phyloP scores from a whole-genome alignment of 164 flowering plant species.

The Dillenia suffruticosa region DNA sequence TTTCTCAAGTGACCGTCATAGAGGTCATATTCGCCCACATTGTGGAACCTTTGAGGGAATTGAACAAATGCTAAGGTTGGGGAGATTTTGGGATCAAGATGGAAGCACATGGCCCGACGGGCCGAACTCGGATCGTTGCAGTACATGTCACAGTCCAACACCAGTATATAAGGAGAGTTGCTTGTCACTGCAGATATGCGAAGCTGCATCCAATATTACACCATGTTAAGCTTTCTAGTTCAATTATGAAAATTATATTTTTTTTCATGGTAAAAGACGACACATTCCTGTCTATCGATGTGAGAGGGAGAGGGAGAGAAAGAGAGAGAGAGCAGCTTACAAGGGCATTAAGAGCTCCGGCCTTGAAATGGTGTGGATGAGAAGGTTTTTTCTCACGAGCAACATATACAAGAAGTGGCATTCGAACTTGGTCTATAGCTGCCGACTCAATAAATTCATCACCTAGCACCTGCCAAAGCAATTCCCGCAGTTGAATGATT shows the following conservation, averaged over 20 bases:
- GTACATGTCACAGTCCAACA: conserved; percentile 54
- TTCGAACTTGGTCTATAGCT: background rate
- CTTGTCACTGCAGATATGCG: conserved; percentile 46
- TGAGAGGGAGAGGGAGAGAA: too few relatives aligned
- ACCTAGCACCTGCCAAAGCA: conserved; percentile 7
- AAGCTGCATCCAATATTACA: conserved; percentile 27
- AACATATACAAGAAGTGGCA: conserved; percentile 50
- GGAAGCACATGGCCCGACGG: conserved; percentile 53
- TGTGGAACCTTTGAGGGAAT: conserved; percentile 48
- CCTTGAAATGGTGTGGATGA: conserved; percentile 50
- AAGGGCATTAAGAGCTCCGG: conserved; percentile 55
- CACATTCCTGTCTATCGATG: too few relatives aligned
- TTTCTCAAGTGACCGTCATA: conserved; percentile 32
- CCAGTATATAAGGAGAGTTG: conserved; percentile 44
- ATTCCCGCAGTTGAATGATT: background rate
- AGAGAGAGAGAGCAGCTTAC: conserved; percentile 19
- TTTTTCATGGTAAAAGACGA: too few relatives aligned
- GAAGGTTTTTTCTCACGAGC: conserved; percentile 44
- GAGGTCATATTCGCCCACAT: conserved; percentile 32
- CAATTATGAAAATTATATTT: too few relatives aligned
- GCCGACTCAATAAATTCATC: background rate
- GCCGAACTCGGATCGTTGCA: conserved; percentile 50
- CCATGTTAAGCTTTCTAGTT: too few relatives aligned
- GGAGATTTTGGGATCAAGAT: conserved; percentile 33
- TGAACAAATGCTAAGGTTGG: conserved; percentile 38